Evolutionary conservation across 176 grass and related monocot species (phyloP), one percentile per base, ranked within the genome.

Genomic region (Urochloa ruziziensis): DNA sequence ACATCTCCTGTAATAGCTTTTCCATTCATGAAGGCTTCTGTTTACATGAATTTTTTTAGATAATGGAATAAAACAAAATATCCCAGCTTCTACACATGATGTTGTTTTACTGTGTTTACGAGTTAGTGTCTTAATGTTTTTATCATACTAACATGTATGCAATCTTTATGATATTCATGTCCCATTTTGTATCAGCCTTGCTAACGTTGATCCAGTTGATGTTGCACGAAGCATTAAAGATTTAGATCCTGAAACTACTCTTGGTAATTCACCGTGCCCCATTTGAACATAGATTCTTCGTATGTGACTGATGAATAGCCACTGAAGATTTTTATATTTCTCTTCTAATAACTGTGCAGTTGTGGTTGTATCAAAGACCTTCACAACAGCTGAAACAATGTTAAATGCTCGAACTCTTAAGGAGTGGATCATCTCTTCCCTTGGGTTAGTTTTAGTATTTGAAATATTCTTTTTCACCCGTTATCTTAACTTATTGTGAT

Each of bases 331-430:
- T 68, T 40, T 67, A 60, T 67, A 24, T 2, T 78, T 75, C 18
- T 62, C 0, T 1, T 73, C 8, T 33, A 66, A 79, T 28, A 78
- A 70, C 67, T 16, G 5, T 90, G 49, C 84, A 99, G 96, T 99
- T 88, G 96, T 99, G 34, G 93, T 99, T 70, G 96, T 96, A 70
- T 99, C 96, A 67, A 99, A 99, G 89, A 99, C 96, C 67, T 99
- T 99, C 83, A 99, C 96, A n/a, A 99, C 96, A 61, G 96, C 91
- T 62, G 96, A 99, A 90, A 99, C 96, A 36, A 99, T 99, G 96
- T 79, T 99, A 72, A 99, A 96, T 91, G 96, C 96, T 89, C 84
- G 96, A 86, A 99, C 96, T 83, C 81, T 99, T 79, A 99, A 89
- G 82, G 91, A 96, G 64, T 99, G 96, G 96, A 99, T 99, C 39